Evolutionary conservation across 495 filamentous ascomycete genomes (phyloP).

Genomic region (Penicillium subrubescens): DNA sequence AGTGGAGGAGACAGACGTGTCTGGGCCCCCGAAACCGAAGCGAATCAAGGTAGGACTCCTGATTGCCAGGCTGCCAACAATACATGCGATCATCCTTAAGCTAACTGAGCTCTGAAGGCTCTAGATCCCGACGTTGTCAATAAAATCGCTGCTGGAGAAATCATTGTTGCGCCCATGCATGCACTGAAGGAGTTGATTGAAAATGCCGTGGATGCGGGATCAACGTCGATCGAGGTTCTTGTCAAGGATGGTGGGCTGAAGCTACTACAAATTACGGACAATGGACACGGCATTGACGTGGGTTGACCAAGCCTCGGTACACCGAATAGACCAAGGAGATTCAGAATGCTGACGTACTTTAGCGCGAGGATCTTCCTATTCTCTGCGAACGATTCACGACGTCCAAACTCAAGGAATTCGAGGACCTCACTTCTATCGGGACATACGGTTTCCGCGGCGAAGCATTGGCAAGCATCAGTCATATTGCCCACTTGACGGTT

Average conservation of each 20-base stretch:
- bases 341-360: constrained; percentile 14
- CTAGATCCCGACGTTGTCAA: constrained; percentile 96
- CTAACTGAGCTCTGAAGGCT: constrained; percentile 53
- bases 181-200: constrained; percentile 97
- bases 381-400: constrained; percentile 97
- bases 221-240: constrained; percentile 86
- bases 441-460: constrained; percentile 99
- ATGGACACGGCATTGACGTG: constrained; percentile 95
- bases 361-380: constrained; percentile 91
- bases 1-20: constrained; percentile 47
- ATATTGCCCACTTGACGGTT: constrained; percentile 93
- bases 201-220: constrained; percentile 95
- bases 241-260: constrained; percentile 98
- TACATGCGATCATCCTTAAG: not conserved
- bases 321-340: not conserved
- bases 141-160: constrained; percentile 99
- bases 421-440: constrained; percentile 86
- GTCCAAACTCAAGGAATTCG: constrained; percentile 92
- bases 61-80: not conserved
- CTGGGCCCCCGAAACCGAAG: constrained; percentile 52
- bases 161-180: constrained; percentile 96
- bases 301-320: constrained; percentile 20
- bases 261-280: constrained; percentile 95
- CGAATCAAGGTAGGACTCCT: constrained; percentile 67
- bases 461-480: constrained; percentile 96